A percentile compares a stretch with the other conserved stretches of the same genome.
phyloP scores from a whole-genome alignment of 2,329 filamentous ascomycete genomes.

The Cladosporium cucumerinum region DNA sequence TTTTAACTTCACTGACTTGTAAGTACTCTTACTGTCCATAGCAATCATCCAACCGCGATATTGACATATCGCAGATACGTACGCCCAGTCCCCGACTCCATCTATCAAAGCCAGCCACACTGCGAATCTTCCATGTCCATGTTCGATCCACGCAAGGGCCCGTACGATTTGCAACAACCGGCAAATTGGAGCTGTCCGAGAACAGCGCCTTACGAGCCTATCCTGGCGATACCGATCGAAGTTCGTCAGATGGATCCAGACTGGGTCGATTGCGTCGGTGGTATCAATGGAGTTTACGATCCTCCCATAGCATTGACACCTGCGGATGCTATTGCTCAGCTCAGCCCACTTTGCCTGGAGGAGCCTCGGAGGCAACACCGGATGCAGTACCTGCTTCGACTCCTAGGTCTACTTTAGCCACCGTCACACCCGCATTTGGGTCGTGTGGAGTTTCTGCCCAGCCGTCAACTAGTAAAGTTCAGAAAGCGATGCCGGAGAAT shows the following conservation, averaged over 20 bases:
- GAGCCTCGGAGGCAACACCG: background rate
- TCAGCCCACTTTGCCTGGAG: background rate
- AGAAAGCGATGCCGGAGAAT: background rate
- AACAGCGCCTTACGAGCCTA: background rate
- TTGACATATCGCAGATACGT: too few relatives aligned
- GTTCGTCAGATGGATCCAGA: background rate
- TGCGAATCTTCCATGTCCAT: constrained; percentile 8
- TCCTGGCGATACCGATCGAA: constrained; percentile 1
- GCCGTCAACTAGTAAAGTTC: background rate
- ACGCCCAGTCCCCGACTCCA: background rate
- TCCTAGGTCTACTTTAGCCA: background rate
- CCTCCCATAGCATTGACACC: constrained; percentile 8
- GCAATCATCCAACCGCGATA: too few relatives aligned
- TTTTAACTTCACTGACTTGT: constrained; percentile 15
- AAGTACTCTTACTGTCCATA: too few relatives aligned
- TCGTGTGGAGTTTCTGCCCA: background rate
- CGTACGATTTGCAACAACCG: too few relatives aligned
- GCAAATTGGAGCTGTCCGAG: constrained; percentile 7
- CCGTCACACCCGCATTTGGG: background rate
- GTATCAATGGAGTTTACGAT: constrained; percentile 11
- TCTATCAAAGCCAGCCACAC: background rate
- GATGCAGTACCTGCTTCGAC: constrained; percentile 1
- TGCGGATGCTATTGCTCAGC: background rate
- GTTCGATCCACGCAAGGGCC: too few relatives aligned
- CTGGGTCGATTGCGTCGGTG: constrained; percentile 1